Conservation (phyloP, 352 stramenopile species). For the Phytophthora europaea region DNA sequence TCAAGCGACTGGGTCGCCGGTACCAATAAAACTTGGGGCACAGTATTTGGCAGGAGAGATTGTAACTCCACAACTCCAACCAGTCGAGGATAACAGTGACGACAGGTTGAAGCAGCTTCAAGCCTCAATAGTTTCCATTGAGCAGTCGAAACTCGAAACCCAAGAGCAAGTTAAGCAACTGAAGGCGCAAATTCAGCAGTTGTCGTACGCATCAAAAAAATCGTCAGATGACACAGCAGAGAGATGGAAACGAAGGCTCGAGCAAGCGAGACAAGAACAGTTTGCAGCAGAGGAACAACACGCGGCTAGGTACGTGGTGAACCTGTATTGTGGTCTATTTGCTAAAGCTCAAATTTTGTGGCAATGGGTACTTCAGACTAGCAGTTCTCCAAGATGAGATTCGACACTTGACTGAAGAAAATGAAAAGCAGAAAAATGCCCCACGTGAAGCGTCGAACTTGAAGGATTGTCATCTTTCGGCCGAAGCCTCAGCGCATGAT, state of each 20-base stretch:
- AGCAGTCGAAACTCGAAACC: slow-evolving; percentile 55
- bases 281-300: slow-evolving; percentile 51
- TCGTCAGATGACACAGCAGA: slow-evolving; percentile 41
- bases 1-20: slow-evolving; percentile 14
- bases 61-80: slow-evolving; percentile 18
- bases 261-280: slow-evolving; percentile 63
- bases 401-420: slow-evolving; percentile 30
- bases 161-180: slow-evolving; percentile 61
- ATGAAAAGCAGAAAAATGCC: slow-evolving; percentile 31
- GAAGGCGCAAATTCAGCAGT: slow-evolving; percentile 56
- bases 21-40: slow-evolving; percentile 34
- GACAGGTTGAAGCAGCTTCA: slow-evolving; percentile 37
- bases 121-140: slow-evolving; percentile 32
- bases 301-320: slow-evolving; percentile 38
- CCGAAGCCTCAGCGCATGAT: slow-evolving; percentile 62
- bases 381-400: slow-evolving; percentile 41
- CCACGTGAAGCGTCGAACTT: slow-evolving; percentile 47
- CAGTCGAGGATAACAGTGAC: slow-evolving; percentile 19
- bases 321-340: not conserved
- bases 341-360: not conserved
- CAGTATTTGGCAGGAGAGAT: slow-evolving; percentile 44
- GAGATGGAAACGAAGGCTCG: slow-evolving; percentile 67
- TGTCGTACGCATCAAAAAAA: slow-evolving; percentile 23
- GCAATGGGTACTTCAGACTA: slow-evolving; percentile 28
- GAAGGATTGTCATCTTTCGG: slow-evolving; percentile 57